phyloP scores from a whole-genome alignment of 2,329 filamentous ascomycete genomes.

The Coniella lustricola region DNA sequence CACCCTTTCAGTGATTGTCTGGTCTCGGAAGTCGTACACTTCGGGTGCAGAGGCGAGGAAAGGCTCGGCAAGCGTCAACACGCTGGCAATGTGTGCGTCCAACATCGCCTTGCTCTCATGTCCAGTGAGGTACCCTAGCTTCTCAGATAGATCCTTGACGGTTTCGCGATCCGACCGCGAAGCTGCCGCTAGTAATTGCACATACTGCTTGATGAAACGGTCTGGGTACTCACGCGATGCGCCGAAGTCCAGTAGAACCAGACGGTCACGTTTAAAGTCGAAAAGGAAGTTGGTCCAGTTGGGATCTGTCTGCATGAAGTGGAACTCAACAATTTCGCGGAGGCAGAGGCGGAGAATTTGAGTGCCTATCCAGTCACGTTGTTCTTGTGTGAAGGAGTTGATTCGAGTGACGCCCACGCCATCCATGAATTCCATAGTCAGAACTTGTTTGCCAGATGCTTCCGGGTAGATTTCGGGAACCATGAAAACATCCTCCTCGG shows the following conservation, averaged over 20 bases:
- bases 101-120: conserved; percentile 81
- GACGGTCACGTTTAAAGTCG: conserved; percentile 61
- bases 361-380: conserved; percentile 93
- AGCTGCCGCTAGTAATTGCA: conserved; percentile 73
- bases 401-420: conserved; percentile 81
- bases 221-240: conserved; percentile 80
- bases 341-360: conserved; percentile 88
- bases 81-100: conserved; percentile 80
- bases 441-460: conserved; percentile 76
- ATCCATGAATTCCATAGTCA: conserved; percentile 89
- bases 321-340: conserved; percentile 88
- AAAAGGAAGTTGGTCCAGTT: conserved; percentile 99
- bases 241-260: conserved; percentile 93
- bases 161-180: conserved; percentile 58
- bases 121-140: conserved; percentile 87
- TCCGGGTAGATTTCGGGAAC: conserved; percentile 73
- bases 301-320: conserved; percentile 98
- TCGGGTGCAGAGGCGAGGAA: conserved; percentile 71
- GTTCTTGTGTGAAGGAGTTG: conserved; percentile 65
- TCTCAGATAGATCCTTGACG: conserved; percentile 62
- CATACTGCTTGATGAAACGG: conserved; percentile 72
- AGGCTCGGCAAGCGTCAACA: conserved; percentile 86
- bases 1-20: conserved; percentile 95
- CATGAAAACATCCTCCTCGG: conserved; percentile 65
- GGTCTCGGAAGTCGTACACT: conserved; percentile 84